Conservation (phyloP, 306 rosid genomes). For the Citrullus colocynthis region DNA sequence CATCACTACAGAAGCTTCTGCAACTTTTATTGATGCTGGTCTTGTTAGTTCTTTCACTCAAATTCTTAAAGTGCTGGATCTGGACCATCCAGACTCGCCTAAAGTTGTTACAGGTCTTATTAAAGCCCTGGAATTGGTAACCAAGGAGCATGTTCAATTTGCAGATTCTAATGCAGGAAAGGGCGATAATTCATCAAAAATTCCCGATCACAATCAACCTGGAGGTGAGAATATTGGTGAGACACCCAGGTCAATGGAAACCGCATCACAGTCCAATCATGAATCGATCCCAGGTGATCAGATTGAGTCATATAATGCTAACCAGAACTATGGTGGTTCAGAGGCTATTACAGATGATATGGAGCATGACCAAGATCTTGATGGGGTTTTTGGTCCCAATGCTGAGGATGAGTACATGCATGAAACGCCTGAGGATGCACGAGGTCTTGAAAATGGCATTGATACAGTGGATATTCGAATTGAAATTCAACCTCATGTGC, state of each 20-base stretch:
- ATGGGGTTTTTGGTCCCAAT: conserved; percentile 52
- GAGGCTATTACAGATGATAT: conserved; percentile 89
- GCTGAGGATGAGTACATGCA: conserved; percentile 80
- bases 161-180: conserved; percentile 52
- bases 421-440: conserved; percentile 56
- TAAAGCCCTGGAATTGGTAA: conserved; percentile 85
- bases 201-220: conserved; percentile 45
- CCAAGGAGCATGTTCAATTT: conserved; percentile 72
- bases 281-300: conserved; percentile 45
- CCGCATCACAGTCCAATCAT: conserved; percentile 45
- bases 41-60: conserved; percentile 58
- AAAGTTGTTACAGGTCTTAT: conserved; percentile 74
- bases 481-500: conserved; percentile 71
- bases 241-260: conserved; percentile 50
- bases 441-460: conserved; percentile 54
- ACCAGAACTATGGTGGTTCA: conserved; percentile 71
- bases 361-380: conserved; percentile 95
- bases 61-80: conserved; percentile 68
- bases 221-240: conserved; percentile 38
- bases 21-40: conserved; percentile 78
- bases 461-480: conserved; percentile 54
- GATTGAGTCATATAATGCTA: conserved; percentile 41
- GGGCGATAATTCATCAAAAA: conserved; percentile 48
- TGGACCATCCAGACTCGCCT: conserved; percentile 83
- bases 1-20: conserved; percentile 78